These are phyloP conservation scores for Penicillium alfredii DNA, from an alignment of 495 filamentous ascomycete species.

Conservation along the genomic window DNA sequence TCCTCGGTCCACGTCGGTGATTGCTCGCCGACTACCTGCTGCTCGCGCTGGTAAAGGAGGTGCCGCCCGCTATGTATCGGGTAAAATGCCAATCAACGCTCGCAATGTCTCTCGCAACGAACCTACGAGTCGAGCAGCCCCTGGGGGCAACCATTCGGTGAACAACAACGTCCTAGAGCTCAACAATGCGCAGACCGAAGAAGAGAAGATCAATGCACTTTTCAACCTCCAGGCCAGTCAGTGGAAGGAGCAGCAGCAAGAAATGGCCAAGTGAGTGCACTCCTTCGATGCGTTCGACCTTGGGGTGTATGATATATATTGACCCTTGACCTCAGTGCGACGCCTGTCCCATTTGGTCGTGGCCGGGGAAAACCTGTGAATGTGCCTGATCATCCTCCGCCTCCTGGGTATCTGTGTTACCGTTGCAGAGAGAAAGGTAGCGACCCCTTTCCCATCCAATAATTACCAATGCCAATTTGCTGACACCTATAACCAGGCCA, in stretches of 20 bases:
- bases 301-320: conserved; percentile 28
- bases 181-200: conserved; percentile 73
- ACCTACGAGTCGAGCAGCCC: conserved; percentile 43
- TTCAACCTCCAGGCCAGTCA: conserved; percentile 78
- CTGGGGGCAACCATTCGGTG: conserved; percentile 35
- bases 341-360: conserved; percentile 53
- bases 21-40: conserved; percentile 82
- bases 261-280: conserved; percentile 79
- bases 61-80: conserved; percentile 92
- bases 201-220: conserved; percentile 85
- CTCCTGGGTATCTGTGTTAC: conserved; percentile 91
- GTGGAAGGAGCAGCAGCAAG: conserved; percentile 82
- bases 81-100: conserved; percentile 89
- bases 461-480: background rate
- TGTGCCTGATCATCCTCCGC: conserved; percentile 83
- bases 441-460: conserved; percentile 7
- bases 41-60: conserved; percentile 73
- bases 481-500: conserved; percentile 50
- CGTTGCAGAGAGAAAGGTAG: conserved; percentile 94
- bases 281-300: background rate
- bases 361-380: conserved; percentile 60
- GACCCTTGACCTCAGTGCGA: conserved; percentile 48
- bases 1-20: conserved; percentile 85
- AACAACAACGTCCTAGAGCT: conserved; percentile 55
- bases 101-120: conserved; percentile 75